A percentile compares a stretch with the other conserved stretches of the same genome.
phyloP scores from a whole-genome alignment of 2,329 filamentous ascomycete genomes.

The Fusarium sororula region DNA sequence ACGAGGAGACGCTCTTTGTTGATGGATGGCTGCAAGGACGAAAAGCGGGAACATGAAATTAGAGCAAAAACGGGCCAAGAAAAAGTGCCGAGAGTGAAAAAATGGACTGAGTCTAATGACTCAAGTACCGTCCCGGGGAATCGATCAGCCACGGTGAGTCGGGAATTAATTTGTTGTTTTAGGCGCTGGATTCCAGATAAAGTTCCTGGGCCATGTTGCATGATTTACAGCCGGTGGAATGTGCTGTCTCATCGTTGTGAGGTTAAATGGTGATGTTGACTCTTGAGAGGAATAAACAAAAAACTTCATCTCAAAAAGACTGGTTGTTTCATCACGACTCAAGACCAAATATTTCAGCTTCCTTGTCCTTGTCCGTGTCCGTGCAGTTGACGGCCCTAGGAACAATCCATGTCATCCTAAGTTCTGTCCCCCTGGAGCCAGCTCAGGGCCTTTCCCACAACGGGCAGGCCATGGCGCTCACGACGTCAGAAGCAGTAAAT shows the following conservation, averaged over 20 bases:
- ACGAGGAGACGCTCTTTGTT: constrained; percentile 10
- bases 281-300: background rate
- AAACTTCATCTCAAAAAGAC: background rate
- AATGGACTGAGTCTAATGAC: constrained; percentile 28
- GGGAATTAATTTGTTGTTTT: constrained; percentile 5
- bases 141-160: constrained; percentile 4
- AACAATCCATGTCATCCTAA: constrained; percentile 25
- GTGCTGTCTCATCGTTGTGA: background rate
- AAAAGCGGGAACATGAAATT: constrained; percentile 37
- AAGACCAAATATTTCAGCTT: constrained; percentile 15
- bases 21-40: constrained; percentile 9
- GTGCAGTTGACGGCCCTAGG: constrained; percentile 26
- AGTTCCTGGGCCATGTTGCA: constrained; percentile 1
- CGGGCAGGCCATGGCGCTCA: constrained; percentile 31
- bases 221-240: background rate
- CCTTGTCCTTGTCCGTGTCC: constrained; percentile 29
- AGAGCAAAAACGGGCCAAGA: constrained; percentile 25
- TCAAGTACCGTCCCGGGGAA: constrained; percentile 29
- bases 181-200: constrained; percentile 2
- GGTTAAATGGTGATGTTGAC: background rate
- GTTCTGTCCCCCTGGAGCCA: constrained; percentile 37
- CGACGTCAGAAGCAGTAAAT: constrained; percentile 34
- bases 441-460: constrained; percentile 36
- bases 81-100: constrained; percentile 32
- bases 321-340: constrained; percentile 22